Evolutionary conservation across 257 asterid genomes (phyloP).

Genomic region (Eucommia ulmoides): DNA sequence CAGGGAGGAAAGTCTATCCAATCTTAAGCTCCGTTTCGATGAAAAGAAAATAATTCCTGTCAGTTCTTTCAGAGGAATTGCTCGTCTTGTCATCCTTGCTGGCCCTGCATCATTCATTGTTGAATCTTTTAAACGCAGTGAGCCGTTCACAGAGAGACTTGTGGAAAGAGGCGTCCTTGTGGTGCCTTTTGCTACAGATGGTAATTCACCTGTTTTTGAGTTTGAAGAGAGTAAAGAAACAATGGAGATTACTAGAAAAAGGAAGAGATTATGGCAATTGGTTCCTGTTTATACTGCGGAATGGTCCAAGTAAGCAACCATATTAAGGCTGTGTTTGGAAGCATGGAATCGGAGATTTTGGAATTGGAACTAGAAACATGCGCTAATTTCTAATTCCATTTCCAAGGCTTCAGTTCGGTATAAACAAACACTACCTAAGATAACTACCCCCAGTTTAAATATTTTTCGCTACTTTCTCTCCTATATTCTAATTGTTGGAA

Average conservation of each 20-base stretch:
- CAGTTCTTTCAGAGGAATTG: constrained; percentile 75
- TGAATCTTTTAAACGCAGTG: constrained; percentile 58
- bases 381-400: too few species aligned
- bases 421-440: too few species aligned
- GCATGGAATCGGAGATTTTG: too few species aligned
- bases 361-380: too few species aligned
- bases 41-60: constrained; percentile 47
- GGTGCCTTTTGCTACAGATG: constrained; percentile 75
- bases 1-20: constrained; percentile 77
- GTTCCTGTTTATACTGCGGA: constrained; percentile 49
- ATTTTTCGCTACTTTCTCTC: too few species aligned
- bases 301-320: constrained; percentile 54
- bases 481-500: too few species aligned
- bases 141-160: constrained; percentile 60
- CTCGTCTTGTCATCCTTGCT: constrained; percentile 78
- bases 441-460: too few species aligned
- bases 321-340: too few species aligned
- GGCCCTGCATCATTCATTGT: constrained; percentile 69
- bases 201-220: constrained; percentile 38
- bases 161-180: constrained; percentile 79
- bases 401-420: too few species aligned
- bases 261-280: constrained; percentile 81
- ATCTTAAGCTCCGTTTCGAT: constrained; percentile 73
- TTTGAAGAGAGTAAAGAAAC: constrained; percentile 43
- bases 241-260: constrained; percentile 34